These are phyloP conservation scores for Sporothrix inflata DNA, from an alignment of 2,329 filamentous ascomycete species.

Conservation along the genomic window DNA sequence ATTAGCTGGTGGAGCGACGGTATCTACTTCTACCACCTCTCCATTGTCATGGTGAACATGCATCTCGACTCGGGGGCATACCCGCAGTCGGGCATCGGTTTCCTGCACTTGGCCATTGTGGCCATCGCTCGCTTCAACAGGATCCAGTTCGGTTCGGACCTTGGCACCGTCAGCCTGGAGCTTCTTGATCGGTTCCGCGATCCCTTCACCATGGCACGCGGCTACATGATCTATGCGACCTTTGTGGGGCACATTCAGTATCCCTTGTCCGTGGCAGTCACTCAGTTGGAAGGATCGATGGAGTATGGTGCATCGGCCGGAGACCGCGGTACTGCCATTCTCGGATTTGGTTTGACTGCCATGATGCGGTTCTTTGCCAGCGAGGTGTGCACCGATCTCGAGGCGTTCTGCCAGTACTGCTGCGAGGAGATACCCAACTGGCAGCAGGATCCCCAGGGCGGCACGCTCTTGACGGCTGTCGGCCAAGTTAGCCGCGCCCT, in stretches of 20 bases:
- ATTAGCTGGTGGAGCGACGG: slow-evolving; percentile 75
- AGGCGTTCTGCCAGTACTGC: slow-evolving; percentile 71
- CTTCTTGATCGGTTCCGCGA: slow-evolving; percentile 67
- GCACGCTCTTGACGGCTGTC: slow-evolving; percentile 67
- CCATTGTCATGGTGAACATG: slow-evolving; percentile 67
- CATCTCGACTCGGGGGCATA: slow-evolving; percentile 67
- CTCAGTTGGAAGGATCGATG: slow-evolving; percentile 65
- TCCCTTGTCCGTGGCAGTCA: slow-evolving; percentile 61
- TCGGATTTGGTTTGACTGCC: slow-evolving; percentile 70
- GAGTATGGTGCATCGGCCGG: slow-evolving; percentile 69
- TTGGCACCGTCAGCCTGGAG: slow-evolving; percentile 65
- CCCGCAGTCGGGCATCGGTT: slow-evolving; percentile 69
- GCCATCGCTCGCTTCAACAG: slow-evolving; percentile 71
- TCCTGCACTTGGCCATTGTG: slow-evolving; percentile 69
- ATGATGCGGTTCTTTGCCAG: slow-evolving; percentile 70
- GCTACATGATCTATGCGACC: slow-evolving; percentile 68
- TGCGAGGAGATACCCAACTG: slow-evolving; percentile 75
- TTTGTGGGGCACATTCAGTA: slow-evolving; percentile 72
- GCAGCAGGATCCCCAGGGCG: slow-evolving; percentile 71
- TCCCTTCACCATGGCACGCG: slow-evolving; percentile 67
- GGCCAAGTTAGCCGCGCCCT: slow-evolving; percentile 70
- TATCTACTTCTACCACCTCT: slow-evolving; percentile 72
- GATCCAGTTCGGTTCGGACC: slow-evolving; percentile 67
- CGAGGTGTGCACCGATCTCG: slow-evolving; percentile 69
- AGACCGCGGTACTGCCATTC: slow-evolving; percentile 71